Conservation (phyloP, 2,329 filamentous ascomycete genomes). For the Phaeoacremonium minimum region DNA sequence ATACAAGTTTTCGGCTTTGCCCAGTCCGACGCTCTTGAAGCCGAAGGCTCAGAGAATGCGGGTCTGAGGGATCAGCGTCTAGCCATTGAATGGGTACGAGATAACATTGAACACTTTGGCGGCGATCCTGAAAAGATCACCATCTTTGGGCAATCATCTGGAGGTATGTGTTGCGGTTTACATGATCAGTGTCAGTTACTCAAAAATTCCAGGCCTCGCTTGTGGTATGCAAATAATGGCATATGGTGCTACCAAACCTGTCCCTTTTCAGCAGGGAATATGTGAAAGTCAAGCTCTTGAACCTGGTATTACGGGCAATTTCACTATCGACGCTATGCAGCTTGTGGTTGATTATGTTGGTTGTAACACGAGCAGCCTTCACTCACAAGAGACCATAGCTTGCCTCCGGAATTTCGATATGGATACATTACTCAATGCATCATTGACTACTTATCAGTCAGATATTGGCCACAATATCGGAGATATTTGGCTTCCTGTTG, state of each 20-base stretch:
- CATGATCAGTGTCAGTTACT: not conserved
- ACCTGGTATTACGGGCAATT: constrained; percentile 42
- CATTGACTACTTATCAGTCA: constrained; percentile 32
- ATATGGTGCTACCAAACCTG: constrained; percentile 35
- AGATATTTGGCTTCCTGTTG: constrained; percentile 44
- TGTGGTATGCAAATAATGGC: constrained; percentile 44
- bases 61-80: constrained; percentile 40
- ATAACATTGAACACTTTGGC: constrained; percentile 39
- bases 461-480: constrained; percentile 42
- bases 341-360: constrained; percentile 33
- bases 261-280: constrained; percentile 40
- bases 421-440: constrained; percentile 34
- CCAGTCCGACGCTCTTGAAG: constrained; percentile 18
- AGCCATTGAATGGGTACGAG: constrained; percentile 38
- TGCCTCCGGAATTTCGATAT: constrained; percentile 41
- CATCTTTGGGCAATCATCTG: constrained; percentile 9
- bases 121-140: constrained; percentile 27
- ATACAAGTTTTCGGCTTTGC: constrained; percentile 23
- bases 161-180: constrained; percentile 6
- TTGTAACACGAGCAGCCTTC: constrained; percentile 34
- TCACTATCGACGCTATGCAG: constrained; percentile 40
- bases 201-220: constrained; percentile 24
- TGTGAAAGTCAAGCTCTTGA: constrained; percentile 45
- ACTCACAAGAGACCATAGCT: constrained; percentile 35
- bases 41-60: constrained; percentile 33